Evolutionary conservation across 805 yeast species (phyloP).

Genomic region (Grigorovia jiainica): DNA sequence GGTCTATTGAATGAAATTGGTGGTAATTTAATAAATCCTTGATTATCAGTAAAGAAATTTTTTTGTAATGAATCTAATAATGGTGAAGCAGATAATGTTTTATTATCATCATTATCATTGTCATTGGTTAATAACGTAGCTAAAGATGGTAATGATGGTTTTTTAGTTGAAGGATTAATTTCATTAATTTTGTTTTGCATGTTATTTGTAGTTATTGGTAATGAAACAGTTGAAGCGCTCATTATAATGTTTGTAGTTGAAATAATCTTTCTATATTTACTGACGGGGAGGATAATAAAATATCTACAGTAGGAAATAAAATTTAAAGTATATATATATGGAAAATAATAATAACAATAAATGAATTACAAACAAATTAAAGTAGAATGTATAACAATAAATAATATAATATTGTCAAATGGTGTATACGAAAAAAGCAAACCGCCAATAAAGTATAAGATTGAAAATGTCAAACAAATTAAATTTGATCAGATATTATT

Average conservation of each 20-base stretch:
- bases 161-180: conserved; percentile 1
- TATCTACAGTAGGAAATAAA: too few species aligned
- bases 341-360: background rate
- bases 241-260: background rate
- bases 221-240: background rate
- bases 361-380: background rate
- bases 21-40: conserved; percentile 24
- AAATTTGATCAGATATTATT: background rate
- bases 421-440: background rate
- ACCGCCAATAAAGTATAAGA: too few species aligned
- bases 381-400: too few species aligned
- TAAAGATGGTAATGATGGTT: conserved; percentile 17
- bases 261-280: too few species aligned
- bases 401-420: too few species aligned
- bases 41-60: conserved; percentile 17
- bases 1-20: conserved; percentile 19
- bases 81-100: conserved; percentile 14
- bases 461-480: too few species aligned
- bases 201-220: background rate
- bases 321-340: background rate
- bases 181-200: background rate
- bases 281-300: too few species aligned
- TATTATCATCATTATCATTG: background rate
- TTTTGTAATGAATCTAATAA: conserved; percentile 10
- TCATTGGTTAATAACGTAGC: conserved; percentile 11